These are phyloP conservation scores for Trypanosoma scelopori DNA, from an alignment of 208 protist species.

Conservation along the genomic window DNA sequence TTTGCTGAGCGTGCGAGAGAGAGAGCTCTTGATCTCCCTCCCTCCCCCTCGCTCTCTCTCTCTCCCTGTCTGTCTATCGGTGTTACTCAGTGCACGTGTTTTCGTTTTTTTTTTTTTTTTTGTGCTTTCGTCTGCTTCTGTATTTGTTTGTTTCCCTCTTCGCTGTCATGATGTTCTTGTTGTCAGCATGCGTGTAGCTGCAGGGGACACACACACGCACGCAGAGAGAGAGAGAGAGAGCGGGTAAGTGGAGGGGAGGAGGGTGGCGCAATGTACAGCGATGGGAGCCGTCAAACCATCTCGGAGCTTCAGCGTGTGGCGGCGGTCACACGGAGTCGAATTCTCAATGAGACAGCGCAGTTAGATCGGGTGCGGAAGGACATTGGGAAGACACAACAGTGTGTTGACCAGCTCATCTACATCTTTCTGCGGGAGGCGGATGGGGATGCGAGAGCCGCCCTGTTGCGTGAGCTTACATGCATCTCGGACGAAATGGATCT, in stretches of 20 bases:
- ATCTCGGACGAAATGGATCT: constrained; percentile 68
- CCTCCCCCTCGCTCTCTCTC: background rate
- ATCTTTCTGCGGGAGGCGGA: constrained; percentile 76
- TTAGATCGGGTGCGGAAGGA: constrained; percentile 67
- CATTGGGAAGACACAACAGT: constrained; percentile 64
- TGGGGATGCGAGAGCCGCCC: constrained; percentile 56
- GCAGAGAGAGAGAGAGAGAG: background rate
- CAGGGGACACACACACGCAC: background rate
- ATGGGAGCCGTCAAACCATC: constrained; percentile 83
- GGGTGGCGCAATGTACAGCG: constrained; percentile 67
- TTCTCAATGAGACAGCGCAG: constrained; percentile 64
- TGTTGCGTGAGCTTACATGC: constrained; percentile 65
- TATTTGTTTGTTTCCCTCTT: background rate
- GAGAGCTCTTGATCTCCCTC: constrained; percentile 11
- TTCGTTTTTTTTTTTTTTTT: background rate
- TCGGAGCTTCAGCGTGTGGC: constrained; percentile 82
- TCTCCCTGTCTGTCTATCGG: background rate
- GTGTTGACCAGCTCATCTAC: constrained; percentile 74
- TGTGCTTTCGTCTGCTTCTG: background rate
- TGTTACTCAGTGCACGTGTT: background rate
- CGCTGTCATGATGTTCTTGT: background rate
- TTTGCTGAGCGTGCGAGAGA: background rate
- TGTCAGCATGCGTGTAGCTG: background rate
- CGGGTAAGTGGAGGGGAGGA: background rate
- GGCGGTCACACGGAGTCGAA: constrained; percentile 52